Evolutionary conservation across 2,329 filamentous ascomycete genomes (phyloP), one percentile per base, ranked within the genome.

Genomic region (Fonsecaea erecta): DNA sequence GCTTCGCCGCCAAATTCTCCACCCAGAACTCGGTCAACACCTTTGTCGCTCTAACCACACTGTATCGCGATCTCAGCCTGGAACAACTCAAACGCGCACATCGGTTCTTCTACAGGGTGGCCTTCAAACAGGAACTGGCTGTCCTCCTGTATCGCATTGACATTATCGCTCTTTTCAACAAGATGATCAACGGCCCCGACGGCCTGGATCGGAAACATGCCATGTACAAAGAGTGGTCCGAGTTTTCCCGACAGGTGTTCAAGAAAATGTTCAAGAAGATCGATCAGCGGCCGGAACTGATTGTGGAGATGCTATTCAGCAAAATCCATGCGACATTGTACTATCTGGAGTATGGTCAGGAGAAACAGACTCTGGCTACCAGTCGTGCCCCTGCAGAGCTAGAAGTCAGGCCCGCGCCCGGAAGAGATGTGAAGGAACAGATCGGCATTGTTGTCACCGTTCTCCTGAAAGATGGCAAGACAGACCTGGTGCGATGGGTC

Each of bases 241-340:
- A 96, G 72, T 83, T 99, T 37, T 86, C 92, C 3, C 90, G 89
- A 75, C 93, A 97, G 73, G 84, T 98, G 43, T 85, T 97, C 69
- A 88, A 89, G 71, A 90, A 89, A 73, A 90, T 94, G 69, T 84
- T 92, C 61, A 93, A 90, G 74, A 96, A 95, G 78, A 84, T 98
- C 1, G 86, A 95, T 67, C 88, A 97, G 71, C 86, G 93, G 51
- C 93, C 93, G 0, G 91, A 94, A 68, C 82, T 97, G 46, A 85
- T 96, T 56, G 89, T 96, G 0, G 95, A 99, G 78, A 87, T 99
- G 84, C 83, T 99, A 14, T 99, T 99, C 77, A 96, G 91, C 76
- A 99, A 99, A 77, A 90, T 93, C 63, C 89, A 88, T 58, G 85
- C 86, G 52, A 97, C 92, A 0, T 85, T 92, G 0, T 92, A 91